These are phyloP conservation scores for Eucommia ulmoides DNA, from an alignment of 257 asterid species.

Conservation along the genomic window DNA sequence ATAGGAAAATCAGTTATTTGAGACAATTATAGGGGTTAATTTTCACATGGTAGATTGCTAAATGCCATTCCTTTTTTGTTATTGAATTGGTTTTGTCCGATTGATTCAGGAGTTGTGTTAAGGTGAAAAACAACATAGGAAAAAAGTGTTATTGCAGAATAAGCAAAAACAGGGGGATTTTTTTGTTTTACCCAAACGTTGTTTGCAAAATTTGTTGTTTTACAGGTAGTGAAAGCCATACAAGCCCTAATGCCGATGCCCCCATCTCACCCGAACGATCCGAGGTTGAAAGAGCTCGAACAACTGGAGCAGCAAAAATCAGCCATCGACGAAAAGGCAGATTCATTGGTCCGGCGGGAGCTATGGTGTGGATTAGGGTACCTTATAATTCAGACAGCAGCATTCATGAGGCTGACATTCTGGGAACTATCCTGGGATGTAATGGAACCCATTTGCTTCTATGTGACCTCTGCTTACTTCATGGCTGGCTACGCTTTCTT, in stretches of 20 bases:
- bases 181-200: constrained; percentile 48
- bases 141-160: no score
- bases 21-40: no score
- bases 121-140: constrained; percentile 26
- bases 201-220: constrained; percentile 30
- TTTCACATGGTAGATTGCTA: not conserved
- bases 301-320: constrained; percentile 52
- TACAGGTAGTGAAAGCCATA: constrained; percentile 86
- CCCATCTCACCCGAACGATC: constrained; percentile 24
- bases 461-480: constrained; percentile 55
- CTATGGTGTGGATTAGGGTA: constrained; percentile 66
- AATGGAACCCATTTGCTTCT: constrained; percentile 95
- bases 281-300: constrained; percentile 38
- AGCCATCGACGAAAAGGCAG: constrained; percentile 50
- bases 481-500: constrained; percentile 79
- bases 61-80: not conserved
- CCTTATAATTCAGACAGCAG: constrained; percentile 60
- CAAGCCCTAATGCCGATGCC: constrained; percentile 46
- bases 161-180: no score
- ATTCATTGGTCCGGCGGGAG: constrained; percentile 36
- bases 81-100: not conserved
- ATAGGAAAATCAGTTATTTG: no score
- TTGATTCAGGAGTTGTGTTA: constrained; percentile 7
- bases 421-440: constrained; percentile 98
- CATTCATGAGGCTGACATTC: constrained; percentile 82